Evolutionary conservation across 345 rosid species (phyloP), one percentile per base, ranked within the genome.

Genomic region (Melastoma malabathricum): DNA sequence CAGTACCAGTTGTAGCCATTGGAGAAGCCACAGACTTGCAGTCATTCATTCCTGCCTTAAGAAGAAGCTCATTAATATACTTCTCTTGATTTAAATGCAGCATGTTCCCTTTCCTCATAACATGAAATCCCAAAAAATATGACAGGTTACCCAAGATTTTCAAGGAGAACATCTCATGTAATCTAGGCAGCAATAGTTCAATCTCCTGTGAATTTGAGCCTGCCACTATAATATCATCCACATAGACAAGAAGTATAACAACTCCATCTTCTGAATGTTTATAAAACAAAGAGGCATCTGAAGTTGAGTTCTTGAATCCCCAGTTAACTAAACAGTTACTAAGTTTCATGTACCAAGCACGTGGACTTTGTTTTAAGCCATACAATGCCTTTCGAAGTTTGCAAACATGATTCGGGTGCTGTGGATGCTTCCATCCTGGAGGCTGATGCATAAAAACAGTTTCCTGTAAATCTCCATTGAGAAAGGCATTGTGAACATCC

Each of bases 401-500:
- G 6, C 45, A 57, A 6, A 57, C 45, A n/a, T n/a, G n/a, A n/a
- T n/a, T n/a, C n/a, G n/a, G 29, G 47, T 17, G 34, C n/a, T n/a
- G 34, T 13, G 53, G 45, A n/a, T n/a, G n/a, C n/a, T n/a, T 57
- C 45, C 15, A 57, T 3, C 54, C 47, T 23, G 16, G 29, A 0
- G 54, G 54, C 20, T 34, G 61, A 23, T 12, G 13, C 54, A 58
- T 46, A 13, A 46, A 29, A 14, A 56, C 22, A 12, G 3, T 9
- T 20, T 56, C 50, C 6, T 46, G n/a, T 3, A 56, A 20, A 22
- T 41, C 18, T 3, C 52, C 60, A 16, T 56, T 50, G 1, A 56
- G 18, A 44, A 56, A 56, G 14, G 55, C 20, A 25, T 52, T 52
- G 14, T 52, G n/a, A 8, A 52, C 44, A 12, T 52, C 47, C 13